These are phyloP conservation scores for Lachnellula arida DNA, from an alignment of 2,329 filamentous ascomycete species.

Conservation along the genomic window DNA sequence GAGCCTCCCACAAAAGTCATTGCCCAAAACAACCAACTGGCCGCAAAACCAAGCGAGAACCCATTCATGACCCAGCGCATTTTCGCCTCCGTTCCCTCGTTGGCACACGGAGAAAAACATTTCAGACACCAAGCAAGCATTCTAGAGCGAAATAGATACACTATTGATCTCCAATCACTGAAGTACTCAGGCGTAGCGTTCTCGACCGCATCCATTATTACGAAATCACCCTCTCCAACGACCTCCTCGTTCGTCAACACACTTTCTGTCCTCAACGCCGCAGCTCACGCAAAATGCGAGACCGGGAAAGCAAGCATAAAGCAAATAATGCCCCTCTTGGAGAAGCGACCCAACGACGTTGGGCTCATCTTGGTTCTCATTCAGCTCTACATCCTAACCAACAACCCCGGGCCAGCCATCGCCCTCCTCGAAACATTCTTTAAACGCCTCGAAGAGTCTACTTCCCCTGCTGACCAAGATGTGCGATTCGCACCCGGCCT, in stretches of 20 bases:
- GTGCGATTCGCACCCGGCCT: constrained; percentile 81
- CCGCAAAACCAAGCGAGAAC: constrained; percentile 47
- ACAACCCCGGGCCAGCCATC: constrained; percentile 70
- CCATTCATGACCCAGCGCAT: constrained; percentile 64
- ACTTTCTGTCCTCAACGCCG: constrained; percentile 64
- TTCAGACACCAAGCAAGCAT: constrained; percentile 67
- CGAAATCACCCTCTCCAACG: constrained; percentile 42
- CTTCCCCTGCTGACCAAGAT: constrained; percentile 53
- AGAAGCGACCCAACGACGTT: constrained; percentile 72
- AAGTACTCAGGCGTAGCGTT: constrained; percentile 60
- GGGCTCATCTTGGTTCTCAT: constrained; percentile 75
- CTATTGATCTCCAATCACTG: constrained; percentile 60
- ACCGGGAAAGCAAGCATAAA: constrained; percentile 65
- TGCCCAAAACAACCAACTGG: constrained; percentile 58
- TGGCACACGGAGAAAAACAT: constrained; percentile 55
- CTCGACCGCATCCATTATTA: constrained; percentile 43
- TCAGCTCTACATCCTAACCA: constrained; percentile 71
- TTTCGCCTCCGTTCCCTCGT: constrained; percentile 48
- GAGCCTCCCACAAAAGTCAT: constrained; percentile 64
- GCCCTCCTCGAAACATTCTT: constrained; percentile 73
- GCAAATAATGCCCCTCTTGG: constrained; percentile 62
- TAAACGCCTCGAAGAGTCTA: constrained; percentile 61
- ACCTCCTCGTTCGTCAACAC: constrained; percentile 47
- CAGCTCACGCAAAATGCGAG: constrained; percentile 62
- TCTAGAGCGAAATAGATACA: constrained; percentile 57